A percentile compares a stretch with the other conserved stretches of the same genome.
These are phyloP conservation scores for Closterium sp. DNA, from an alignment of 139 green algal genomes.

Conservation along the genomic window DNA sequence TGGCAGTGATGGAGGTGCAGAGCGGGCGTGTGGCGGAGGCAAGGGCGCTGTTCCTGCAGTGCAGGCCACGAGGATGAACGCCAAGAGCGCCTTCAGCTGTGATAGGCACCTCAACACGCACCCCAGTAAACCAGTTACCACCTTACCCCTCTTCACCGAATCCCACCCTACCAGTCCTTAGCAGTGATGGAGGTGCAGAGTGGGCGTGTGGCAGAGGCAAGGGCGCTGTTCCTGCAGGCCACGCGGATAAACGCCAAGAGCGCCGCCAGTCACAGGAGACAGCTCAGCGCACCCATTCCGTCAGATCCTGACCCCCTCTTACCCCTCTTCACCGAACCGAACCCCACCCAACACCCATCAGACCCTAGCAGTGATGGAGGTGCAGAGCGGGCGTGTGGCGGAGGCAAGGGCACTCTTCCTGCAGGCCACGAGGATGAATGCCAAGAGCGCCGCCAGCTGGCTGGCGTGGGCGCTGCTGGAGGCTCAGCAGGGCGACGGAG, in stretches of 20 bases:
- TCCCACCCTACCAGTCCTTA: slow-evolving; percentile 13
- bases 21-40: no score
- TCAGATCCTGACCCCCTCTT: no score
- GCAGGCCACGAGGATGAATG: slow-evolving; percentile 19
- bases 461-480: slow-evolving; percentile 54
- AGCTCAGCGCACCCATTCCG: no score
- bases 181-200: slow-evolving; percentile 32
- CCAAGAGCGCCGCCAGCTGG: slow-evolving; percentile 69
- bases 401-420: slow-evolving; percentile 18
- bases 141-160: no score
- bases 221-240: background rate
- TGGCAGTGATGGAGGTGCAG: no score
- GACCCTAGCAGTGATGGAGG: slow-evolving; percentile 37
- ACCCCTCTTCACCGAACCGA: no score
- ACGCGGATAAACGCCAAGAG: slow-evolving; percentile 25
- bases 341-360: background rate
- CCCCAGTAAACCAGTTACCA: no score
- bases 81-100: no score
- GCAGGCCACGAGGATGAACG: no score
- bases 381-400: slow-evolving; percentile 20
- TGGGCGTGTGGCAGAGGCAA: slow-evolving; percentile 18
- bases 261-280: slow-evolving; percentile 72
- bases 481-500: background rate
- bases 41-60: no score
- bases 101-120: no score